These are phyloP conservation scores for Yueomyces sp. DNA, from an alignment of 805 yeast genomes.

Conservation along the genomic window DNA sequence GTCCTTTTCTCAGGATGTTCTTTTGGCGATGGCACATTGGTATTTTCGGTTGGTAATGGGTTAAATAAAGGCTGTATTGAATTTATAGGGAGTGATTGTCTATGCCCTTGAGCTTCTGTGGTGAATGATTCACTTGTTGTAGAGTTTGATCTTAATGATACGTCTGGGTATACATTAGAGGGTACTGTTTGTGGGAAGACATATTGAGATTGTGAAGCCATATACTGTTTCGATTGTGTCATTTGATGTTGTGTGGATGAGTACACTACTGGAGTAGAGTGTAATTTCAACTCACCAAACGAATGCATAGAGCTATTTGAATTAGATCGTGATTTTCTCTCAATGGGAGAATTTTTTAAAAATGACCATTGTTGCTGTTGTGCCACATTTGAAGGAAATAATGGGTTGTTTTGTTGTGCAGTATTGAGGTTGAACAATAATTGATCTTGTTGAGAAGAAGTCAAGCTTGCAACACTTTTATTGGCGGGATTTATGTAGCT, in stretches of 20 bases:
- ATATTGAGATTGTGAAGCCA: background rate
- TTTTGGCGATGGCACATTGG: background rate
- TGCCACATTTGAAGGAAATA: background rate
- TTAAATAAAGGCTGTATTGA: background rate
- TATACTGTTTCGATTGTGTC: constrained; percentile 1
- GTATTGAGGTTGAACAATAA: constrained; percentile 4
- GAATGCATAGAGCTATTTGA: constrained; percentile 3
- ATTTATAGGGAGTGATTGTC: constrained; percentile 1
- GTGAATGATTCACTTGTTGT: constrained; percentile 19
- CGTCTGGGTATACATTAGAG: constrained; percentile 4
- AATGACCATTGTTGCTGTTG: constrained; percentile 9
- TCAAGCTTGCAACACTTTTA: background rate
- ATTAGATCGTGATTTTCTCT: constrained; percentile 7
- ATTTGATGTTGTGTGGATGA: constrained; percentile 14
- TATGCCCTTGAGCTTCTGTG: constrained; percentile 12
- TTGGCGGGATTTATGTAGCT: constrained; percentile 10
- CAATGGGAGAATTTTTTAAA: constrained; percentile 5
- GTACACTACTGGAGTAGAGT: constrained; percentile 4
- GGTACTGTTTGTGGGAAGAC: background rate
- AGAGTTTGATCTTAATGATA: constrained; percentile 17
- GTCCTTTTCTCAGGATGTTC: background rate
- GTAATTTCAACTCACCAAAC: background rate
- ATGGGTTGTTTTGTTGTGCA: constrained; percentile 1
- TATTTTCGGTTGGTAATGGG: background rate
- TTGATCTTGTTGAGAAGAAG: constrained; percentile 7